These are phyloP conservation scores for Elsinoe australis DNA, from an alignment of 2,329 filamentous ascomycete species.

Conservation along the genomic window DNA sequence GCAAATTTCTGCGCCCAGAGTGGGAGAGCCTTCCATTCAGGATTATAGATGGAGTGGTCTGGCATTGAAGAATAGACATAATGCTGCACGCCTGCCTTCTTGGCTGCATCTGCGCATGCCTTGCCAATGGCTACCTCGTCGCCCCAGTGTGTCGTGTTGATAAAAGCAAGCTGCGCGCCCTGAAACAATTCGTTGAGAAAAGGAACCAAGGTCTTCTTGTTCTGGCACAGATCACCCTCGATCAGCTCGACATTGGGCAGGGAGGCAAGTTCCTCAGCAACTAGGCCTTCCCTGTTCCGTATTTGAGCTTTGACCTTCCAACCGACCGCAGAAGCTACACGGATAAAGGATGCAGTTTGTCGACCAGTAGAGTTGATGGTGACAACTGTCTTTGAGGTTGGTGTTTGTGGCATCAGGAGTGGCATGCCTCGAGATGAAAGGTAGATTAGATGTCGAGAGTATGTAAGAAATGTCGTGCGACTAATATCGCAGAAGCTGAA, in stretches of 20 bases:
- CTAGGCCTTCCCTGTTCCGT: constrained; percentile 75
- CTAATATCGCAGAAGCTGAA: neutral
- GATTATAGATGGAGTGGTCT: constrained; percentile 74
- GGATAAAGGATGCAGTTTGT: constrained; percentile 90
- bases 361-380: constrained; percentile 94
- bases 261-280: constrained; percentile 74
- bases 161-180: constrained; percentile 82
- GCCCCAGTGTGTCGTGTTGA: constrained; percentile 96
- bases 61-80: constrained; percentile 98
- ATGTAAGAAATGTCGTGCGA: too few species aligned
- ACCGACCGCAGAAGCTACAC: constrained; percentile 86
- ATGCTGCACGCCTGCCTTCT: constrained; percentile 74
- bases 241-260: constrained; percentile 73
- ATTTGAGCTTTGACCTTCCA: constrained; percentile 91
- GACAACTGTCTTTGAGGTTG: constrained; percentile 65
- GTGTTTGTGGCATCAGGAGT: constrained; percentile 26
- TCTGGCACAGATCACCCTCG: constrained; percentile 54
- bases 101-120: constrained; percentile 81
- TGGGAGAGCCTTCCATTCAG: constrained; percentile 72
- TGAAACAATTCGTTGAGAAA: constrained; percentile 49
- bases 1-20: constrained; percentile 90
- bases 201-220: constrained; percentile 23
- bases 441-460: constrained; percentile 10
- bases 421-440: constrained; percentile 19
- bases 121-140: constrained; percentile 87